phyloP scores from a whole-genome alignment of 2,329 filamentous ascomycete genomes.

The Seiridium unicorne region DNA sequence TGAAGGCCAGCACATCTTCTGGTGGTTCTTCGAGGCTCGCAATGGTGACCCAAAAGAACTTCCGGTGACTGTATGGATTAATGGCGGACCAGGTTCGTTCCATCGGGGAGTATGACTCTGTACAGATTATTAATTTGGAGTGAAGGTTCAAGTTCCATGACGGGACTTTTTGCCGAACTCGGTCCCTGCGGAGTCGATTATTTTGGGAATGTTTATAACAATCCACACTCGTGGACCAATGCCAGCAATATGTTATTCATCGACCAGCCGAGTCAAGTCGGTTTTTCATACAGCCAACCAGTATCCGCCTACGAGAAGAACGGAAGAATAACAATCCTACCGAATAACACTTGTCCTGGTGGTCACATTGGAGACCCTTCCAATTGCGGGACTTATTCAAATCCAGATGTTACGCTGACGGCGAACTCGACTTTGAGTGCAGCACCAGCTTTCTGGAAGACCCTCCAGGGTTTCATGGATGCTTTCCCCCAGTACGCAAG shows the following conservation, averaged over 20 bases:
- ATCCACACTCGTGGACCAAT: constrained; percentile 60
- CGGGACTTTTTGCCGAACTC: constrained; percentile 51
- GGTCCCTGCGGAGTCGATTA: constrained; percentile 39
- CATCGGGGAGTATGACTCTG: no score
- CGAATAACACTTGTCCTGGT: constrained; percentile 45
- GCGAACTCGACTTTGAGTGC: constrained; percentile 51
- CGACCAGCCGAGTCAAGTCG: constrained; percentile 58
- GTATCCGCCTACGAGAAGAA: constrained; percentile 25
- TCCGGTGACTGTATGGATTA: constrained; percentile 51
- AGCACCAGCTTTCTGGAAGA: constrained; percentile 60
- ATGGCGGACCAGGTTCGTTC: constrained; percentile 40
- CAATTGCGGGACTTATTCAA: constrained; percentile 54
- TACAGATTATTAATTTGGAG: constrained; percentile 19
- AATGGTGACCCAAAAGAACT: constrained; percentile 40
- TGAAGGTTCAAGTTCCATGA: constrained; percentile 49
- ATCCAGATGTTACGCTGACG: constrained; percentile 46
- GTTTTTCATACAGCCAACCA: constrained; percentile 47
- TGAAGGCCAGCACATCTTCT: constrained; percentile 39
- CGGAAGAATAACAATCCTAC: constrained; percentile 37
- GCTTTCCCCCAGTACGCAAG: constrained; percentile 52
- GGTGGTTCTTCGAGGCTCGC: constrained; percentile 51
- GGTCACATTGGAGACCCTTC: constrained; percentile 40
- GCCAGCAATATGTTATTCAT: constrained; percentile 61
- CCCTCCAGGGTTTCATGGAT: constrained; percentile 61
- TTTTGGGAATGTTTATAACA: constrained; percentile 42